phyloP scores from a whole-genome alignment of 768 basidiomycete species.

The Agrocybe chaxingu region DNA sequence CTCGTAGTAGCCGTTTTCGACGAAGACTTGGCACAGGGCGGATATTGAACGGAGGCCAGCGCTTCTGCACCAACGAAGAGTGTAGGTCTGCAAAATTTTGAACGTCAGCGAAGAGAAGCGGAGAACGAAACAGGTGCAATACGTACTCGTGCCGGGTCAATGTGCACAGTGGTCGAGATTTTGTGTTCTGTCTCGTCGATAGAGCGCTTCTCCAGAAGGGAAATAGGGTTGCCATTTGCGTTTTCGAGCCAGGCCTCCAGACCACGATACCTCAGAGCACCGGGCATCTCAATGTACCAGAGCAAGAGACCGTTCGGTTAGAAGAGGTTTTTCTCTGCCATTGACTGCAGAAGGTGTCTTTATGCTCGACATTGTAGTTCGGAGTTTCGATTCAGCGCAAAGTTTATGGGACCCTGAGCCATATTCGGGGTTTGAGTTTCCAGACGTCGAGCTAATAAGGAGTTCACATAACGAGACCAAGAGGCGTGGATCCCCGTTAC shows the following conservation, averaged over 20 bases:
- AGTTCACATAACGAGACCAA: no score
- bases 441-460: no score
- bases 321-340: not conserved
- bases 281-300: not conserved
- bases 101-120: not conserved
- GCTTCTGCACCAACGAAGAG: slow-evolving; percentile 3
- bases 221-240: not conserved
- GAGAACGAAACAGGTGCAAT: not conserved
- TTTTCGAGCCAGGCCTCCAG: slow-evolving; percentile 8
- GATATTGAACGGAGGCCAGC: not conserved
- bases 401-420: no score
- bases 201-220: not conserved
- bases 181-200: slow-evolving; percentile 1
- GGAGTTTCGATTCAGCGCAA: no score
- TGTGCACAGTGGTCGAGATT: not conserved
- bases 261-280: slow-evolving; percentile 5
- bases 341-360: not conserved
- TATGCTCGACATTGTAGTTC: no score
- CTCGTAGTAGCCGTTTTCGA: not conserved
- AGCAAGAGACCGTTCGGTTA: no score
- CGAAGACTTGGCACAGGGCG: slow-evolving; percentile 6
- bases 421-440: no score
- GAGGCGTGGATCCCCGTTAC: no score
- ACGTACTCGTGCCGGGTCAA: slow-evolving; percentile 6
- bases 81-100: not conserved